A percentile compares a stretch with the other conserved stretches of the same genome.
Evolutionary conservation across 305 asterid genomes (phyloP).

Genomic region (Fraxinus angustifolia): DNA sequence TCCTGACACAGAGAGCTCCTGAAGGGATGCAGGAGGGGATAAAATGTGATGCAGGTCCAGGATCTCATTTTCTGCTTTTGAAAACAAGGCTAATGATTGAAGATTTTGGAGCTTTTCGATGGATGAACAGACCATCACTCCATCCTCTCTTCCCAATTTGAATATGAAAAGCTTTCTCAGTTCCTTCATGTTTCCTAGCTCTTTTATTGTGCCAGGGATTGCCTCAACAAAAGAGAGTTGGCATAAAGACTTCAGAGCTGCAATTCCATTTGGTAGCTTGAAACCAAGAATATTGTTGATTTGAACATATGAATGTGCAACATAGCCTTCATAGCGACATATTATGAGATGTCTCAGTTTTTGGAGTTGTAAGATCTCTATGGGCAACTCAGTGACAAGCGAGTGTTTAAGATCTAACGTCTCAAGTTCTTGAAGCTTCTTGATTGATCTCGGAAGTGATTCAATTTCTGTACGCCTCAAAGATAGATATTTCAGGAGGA

Average conservation of each 20-base stretch:
- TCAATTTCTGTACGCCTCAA: constrained; percentile 9
- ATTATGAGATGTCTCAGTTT: constrained; percentile 16
- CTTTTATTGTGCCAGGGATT: not conserved
- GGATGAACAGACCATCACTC: constrained; percentile 16
- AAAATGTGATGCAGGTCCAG: constrained; percentile 3
- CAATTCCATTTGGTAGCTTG: constrained; percentile 5
- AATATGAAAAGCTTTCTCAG: not conserved
- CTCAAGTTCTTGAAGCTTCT: constrained; percentile 12
- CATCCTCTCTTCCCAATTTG: not conserved
- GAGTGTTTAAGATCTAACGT: constrained; percentile 11
- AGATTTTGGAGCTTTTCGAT: constrained; percentile 15
- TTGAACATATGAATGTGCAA: not conserved
- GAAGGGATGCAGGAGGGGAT: constrained; percentile 20
- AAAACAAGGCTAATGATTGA: not conserved
- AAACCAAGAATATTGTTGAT: not conserved
- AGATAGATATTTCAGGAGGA: constrained; percentile 9
- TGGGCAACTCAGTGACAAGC: not conserved
- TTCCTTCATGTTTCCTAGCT: constrained; percentile 1
- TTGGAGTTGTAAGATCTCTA: constrained; percentile 6
- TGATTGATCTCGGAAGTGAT: constrained; percentile 4
- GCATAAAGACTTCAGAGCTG: not conserved
- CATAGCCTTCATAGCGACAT: not conserved
- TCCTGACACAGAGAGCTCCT: constrained; percentile 13
- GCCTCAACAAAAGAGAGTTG: constrained; percentile 4
- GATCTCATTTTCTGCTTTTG: constrained; percentile 3